Percentiles rank a stretch among this genome's conserved stretches.
Evolutionary conservation across 495 filamentous ascomycete species (phyloP).

Genomic region (Aspergillus steynii): DNA sequence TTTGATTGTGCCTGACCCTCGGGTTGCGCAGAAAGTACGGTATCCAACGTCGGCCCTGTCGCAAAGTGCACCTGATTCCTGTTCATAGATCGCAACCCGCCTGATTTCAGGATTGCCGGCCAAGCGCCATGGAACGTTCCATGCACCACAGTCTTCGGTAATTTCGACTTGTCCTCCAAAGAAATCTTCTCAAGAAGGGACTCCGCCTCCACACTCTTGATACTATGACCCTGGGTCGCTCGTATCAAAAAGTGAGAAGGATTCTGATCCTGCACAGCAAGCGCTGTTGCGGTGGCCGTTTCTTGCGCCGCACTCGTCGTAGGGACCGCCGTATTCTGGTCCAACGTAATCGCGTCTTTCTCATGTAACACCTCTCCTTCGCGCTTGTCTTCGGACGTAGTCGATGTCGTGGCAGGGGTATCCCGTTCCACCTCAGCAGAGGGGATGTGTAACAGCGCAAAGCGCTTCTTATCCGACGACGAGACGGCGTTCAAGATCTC

Average conservation of each 20-base stretch:
- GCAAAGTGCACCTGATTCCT: conserved; percentile 88
- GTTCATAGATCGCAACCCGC: conserved; percentile 77
- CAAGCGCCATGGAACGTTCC: conserved; percentile 82
- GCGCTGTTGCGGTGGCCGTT: conserved; percentile 33
- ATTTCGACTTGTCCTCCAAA: conserved; percentile 42
- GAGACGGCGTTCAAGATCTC: conserved; percentile 73
- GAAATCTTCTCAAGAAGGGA: conserved; percentile 65
- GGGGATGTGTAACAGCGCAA: conserved; percentile 58
- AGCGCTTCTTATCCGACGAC: conserved; percentile 88
- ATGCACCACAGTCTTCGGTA: conserved; percentile 73
- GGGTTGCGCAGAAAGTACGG: conserved; percentile 24
- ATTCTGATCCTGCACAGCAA: conserved; percentile 32
- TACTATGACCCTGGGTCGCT: conserved; percentile 86
- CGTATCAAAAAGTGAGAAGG: conserved; percentile 81
- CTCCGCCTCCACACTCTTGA: conserved; percentile 62
- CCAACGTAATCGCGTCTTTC: conserved; percentile 15
- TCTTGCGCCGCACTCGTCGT: conserved; percentile 11
- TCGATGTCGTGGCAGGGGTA: conserved; percentile 10
- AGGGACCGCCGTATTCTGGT: conserved; percentile 1
- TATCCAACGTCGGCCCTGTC: conserved; percentile 57
- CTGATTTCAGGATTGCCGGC: conserved; percentile 66
- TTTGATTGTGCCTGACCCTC: conserved; percentile 17
- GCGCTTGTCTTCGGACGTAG: conserved; percentile 10
- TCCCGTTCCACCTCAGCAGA: conserved; percentile 24
- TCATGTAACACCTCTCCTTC: conserved; percentile 9